Evolutionary conservation across 345 rosid genomes (phyloP).

Genomic region (Angophora floribunda): DNA sequence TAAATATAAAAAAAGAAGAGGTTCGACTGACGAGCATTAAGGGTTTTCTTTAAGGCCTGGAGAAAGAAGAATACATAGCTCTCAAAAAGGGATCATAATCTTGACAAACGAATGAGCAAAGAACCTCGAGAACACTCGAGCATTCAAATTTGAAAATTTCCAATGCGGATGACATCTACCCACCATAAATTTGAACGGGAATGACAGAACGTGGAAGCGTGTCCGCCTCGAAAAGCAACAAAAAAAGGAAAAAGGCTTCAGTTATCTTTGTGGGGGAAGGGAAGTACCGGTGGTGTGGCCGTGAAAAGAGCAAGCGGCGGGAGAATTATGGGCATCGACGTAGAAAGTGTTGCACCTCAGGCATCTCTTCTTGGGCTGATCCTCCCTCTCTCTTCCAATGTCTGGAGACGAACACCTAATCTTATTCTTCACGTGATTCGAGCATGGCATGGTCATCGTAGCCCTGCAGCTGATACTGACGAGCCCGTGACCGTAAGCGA

Average conservation of each 20-base stretch:
- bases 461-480: not conserved
- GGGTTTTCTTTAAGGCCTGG: not conserved
- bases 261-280: not conserved
- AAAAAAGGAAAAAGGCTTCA: not conserved
- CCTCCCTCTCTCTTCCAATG: not conserved
- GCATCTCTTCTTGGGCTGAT: constrained; percentile 29
- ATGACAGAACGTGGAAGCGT: not conserved
- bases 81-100: not conserved
- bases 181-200: not conserved
- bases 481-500: not conserved
- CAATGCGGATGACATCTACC: not conserved
- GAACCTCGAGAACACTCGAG: not conserved
- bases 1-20: not conserved
- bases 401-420: not conserved
- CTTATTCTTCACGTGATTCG: not conserved
- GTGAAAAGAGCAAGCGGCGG: constrained; percentile 47
- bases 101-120: not conserved
- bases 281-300: constrained; percentile 45
- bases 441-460: not conserved
- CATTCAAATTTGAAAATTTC: not conserved
- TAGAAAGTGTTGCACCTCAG: constrained; percentile 41
- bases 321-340: constrained; percentile 31
- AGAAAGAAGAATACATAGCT: not conserved
- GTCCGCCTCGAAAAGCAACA: not conserved
- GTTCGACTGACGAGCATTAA: not conserved